These are phyloP conservation scores for Pisolithus thermaeus DNA, from an alignment of 1,284 basidiomycete species.

Conservation along the genomic window DNA sequence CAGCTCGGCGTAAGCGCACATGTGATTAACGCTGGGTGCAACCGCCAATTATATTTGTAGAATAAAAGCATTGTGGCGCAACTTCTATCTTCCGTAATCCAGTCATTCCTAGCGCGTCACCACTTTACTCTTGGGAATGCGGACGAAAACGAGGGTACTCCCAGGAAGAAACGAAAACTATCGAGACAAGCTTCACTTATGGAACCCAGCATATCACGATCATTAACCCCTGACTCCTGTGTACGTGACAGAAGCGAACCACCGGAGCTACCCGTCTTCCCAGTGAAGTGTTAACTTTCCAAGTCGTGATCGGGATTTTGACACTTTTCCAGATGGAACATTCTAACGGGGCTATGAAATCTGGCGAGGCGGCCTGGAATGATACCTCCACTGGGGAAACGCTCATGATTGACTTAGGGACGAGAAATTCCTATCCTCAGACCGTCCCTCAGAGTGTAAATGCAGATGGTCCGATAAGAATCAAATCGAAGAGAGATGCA, in stretches of 20 bases:
- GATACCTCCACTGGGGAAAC: constrained; percentile 62
- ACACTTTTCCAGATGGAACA: constrained; percentile 8
- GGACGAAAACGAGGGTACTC: constrained; percentile 17
- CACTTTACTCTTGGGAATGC: constrained; percentile 42
- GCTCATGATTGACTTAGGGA: constrained; percentile 64
- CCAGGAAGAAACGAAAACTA: constrained; percentile 39
- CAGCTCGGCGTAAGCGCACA: constrained; percentile 54
- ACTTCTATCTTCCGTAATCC: constrained; percentile 56
- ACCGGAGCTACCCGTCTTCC: constrained; percentile 7
- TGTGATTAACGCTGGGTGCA: background rate
- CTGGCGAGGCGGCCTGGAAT: constrained; percentile 42
- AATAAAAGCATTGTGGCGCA: constrained; percentile 45
- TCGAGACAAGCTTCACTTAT: constrained; percentile 7
- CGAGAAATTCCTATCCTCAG: constrained; percentile 49
- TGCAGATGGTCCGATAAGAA: constrained; percentile 9
- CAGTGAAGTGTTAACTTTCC: constrained; percentile 15
- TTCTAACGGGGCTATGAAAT: constrained; percentile 13
- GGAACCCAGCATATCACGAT: constrained; percentile 6
- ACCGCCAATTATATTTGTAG: constrained; percentile 23
- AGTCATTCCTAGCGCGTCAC: constrained; percentile 62
- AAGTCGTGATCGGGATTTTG: constrained; percentile 9
- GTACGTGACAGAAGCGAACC: constrained; percentile 9
- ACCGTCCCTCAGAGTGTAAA: constrained; percentile 16
- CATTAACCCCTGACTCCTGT: constrained; percentile 11
- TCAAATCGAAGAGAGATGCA: constrained; percentile 12